Base-by-base conservation (phyloP, 2,329 filamentous ascomycete genomes). In the Rhexocercosporidium sp. region DNA sequence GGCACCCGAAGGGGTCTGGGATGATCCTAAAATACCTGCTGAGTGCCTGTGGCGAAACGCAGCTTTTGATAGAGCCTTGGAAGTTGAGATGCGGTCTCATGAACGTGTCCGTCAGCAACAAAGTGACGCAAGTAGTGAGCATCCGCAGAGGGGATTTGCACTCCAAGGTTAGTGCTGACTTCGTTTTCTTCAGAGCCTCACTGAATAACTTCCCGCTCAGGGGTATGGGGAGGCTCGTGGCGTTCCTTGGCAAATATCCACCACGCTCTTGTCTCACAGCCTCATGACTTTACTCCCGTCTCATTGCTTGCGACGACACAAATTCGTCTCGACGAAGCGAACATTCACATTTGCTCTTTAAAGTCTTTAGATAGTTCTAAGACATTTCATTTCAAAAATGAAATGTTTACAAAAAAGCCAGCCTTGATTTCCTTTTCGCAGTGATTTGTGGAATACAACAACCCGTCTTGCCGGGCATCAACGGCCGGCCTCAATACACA, bases 201-300 rank as follows among this genome's bases (percentile, higher is more conserved):
- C 18, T 16, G 25, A 51, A 12, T 16, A 51, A 16, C 22, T 51
- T 51, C 47, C 47, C 47, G 47, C 16, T 51, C 47, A 51, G 47
- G 47, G n/a, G n/a, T n/a, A n/a, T n/a, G n/a, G n/a, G 47, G 47
- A 51, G 27, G 34, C 3, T 37, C 8, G 47, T 51, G 47, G 47
- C 47, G 47, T 14, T 51, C 27, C 47, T 51, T 51, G 47, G 47
- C 47, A 27, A 51, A 51, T 51, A 27, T 51, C 47, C 47, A 51
- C 47, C 22, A 51, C 22, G 22, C 22, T 27, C 47, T 27, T 51
- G 47, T 51, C 47, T 51, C 47, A 27, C 9, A 16, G 20, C 22
- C 47, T 51, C 47, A 27, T 3, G 27, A 18, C 34, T 11, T 37
- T 11, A 37, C 34, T 37, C 2, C 34, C 34, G 34, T n/a, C 39